These are phyloP conservation scores for Aspergillus nomiae DNA, from an alignment of 2,329 filamentous ascomycete genomes.

Conservation along the genomic window DNA sequence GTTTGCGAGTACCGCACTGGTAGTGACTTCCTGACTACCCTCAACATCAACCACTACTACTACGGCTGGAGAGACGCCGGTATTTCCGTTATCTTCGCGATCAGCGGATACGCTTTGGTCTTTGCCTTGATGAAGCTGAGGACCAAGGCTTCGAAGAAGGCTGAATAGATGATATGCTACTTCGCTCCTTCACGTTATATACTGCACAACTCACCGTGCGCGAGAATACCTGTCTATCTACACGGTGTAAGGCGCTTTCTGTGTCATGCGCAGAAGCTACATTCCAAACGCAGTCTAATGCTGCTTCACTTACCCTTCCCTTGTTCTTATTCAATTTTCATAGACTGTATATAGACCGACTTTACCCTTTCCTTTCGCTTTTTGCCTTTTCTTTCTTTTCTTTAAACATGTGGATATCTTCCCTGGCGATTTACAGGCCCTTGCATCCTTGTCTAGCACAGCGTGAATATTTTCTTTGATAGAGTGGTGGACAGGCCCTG, in stretches of 20 bases:
- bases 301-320: background rate
- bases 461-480: background rate
- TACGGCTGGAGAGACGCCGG: constrained; percentile 68
- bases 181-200: background rate
- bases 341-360: background rate
- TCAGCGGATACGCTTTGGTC: constrained; percentile 55
- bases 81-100: constrained; percentile 58
- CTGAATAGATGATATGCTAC: constrained; percentile 21
- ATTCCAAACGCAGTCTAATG: background rate
- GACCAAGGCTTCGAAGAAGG: constrained; percentile 39
- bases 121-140: constrained; percentile 41
- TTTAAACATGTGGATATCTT: background rate
- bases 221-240: background rate
- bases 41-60: constrained; percentile 63
- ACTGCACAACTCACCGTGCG: too few relatives aligned
- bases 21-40: constrained; percentile 58
- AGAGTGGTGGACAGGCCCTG: background rate
- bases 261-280: background rate
- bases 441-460: background rate
- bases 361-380: background rate
- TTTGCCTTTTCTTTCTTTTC: background rate
- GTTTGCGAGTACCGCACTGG: constrained; percentile 64
- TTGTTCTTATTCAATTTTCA: background rate
- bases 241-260: background rate
- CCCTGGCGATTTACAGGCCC: background rate